Conservation (phyloP, 1,139 yeast genomes). For the Taphrina confusa region DNA sequence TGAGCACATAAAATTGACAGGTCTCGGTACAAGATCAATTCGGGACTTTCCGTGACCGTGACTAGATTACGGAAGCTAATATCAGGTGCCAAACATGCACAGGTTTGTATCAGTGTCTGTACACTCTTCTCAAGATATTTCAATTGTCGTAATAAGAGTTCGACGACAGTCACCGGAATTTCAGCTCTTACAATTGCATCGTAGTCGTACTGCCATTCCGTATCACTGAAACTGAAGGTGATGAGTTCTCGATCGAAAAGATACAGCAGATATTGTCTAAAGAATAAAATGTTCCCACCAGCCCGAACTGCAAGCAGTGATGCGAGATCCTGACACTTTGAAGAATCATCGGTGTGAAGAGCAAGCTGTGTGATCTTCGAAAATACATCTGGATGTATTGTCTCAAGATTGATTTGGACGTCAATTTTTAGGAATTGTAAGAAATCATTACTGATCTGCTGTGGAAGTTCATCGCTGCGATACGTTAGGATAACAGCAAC, state of each 20-base stretch:
- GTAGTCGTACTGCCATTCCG: neutral
- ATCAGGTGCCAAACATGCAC: slow-evolving; percentile 14
- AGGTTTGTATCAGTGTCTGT: neutral
- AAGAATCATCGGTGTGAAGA: neutral
- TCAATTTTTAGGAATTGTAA: neutral
- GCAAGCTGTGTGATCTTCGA: slow-evolving; percentile 1
- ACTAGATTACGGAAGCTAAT: neutral
- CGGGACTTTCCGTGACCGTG: neutral
- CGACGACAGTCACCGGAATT: neutral
- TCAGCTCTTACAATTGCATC: neutral
- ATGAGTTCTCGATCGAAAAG: neutral
- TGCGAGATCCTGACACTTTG: neutral
- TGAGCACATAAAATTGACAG: neutral
- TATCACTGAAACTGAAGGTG: neutral
- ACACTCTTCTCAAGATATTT: neutral
- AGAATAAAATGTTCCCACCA: slow-evolving; percentile 1
- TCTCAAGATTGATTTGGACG: neutral
- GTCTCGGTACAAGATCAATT: neutral
- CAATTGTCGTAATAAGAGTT: neutral
- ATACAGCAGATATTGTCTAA: slow-evolving; percentile 3
- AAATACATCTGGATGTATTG: neutral
- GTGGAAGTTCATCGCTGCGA: neutral
- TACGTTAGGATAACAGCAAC: neutral
- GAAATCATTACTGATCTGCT: neutral
- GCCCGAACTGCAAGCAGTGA: neutral